phyloP scores from a whole-genome alignment of 2,329 filamentous ascomycete species.

The Pseudogymnoascus sp. region DNA sequence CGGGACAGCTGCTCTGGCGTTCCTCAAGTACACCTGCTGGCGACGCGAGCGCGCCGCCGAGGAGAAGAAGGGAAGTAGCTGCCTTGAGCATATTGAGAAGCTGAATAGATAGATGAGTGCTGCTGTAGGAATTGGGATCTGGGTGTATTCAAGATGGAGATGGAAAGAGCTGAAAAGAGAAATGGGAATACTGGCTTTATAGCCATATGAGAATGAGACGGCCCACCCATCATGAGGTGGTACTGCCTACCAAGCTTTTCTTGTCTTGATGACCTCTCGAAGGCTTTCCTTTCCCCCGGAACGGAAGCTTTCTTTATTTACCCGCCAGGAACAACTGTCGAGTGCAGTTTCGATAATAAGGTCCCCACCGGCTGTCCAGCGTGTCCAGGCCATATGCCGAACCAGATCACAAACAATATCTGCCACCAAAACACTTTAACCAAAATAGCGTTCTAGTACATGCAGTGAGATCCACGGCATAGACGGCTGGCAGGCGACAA shows the following conservation, averaged over 20 bases:
- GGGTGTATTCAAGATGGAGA: neutral
- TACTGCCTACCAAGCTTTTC: neutral
- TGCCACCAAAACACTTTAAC: neutral
- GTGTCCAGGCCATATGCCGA: neutral
- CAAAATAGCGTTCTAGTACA: neutral
- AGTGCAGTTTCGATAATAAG: neutral
- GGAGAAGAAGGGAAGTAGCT: constrained; percentile 3
- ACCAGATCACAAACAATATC: neutral
- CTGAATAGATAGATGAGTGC: neutral
- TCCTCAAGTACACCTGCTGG: constrained; percentile 4
- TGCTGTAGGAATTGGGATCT: neutral
- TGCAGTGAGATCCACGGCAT: neutral
- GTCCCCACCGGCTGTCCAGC: neutral
- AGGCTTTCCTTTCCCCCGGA: constrained; percentile 1
- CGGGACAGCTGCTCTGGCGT: constrained; percentile 29
- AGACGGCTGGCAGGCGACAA: neutral
- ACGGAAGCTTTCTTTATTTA: neutral
- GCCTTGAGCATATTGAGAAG: constrained; percentile 8
- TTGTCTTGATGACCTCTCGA: neutral
- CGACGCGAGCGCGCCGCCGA: neutral
- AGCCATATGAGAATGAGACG: neutral
- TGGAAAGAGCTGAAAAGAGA: neutral
- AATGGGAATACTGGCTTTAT: neutral
- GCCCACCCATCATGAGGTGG: neutral
- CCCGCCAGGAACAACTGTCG: neutral